Conservation (phyloP, 306 rosid species). For the Medicago lupulina region DNA sequence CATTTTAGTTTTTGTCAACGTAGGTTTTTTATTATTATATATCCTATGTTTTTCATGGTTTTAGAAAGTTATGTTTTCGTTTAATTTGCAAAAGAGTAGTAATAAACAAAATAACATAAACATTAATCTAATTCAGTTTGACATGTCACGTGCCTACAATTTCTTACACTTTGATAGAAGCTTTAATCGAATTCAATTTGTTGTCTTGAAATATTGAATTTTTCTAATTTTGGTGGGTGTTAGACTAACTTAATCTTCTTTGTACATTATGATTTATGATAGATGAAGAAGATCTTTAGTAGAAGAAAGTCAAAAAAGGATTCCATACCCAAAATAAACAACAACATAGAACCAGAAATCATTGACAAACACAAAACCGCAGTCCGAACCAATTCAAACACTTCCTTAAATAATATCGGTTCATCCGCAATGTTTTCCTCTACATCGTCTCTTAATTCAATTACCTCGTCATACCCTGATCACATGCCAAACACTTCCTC, state of each 20-base stretch:
- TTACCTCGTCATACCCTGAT: background rate
- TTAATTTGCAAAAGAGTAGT: no score
- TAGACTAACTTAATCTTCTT: background rate
- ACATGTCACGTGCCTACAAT: no score
- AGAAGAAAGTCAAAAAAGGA: conserved; percentile 17
- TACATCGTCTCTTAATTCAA: background rate
- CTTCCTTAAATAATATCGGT: background rate
- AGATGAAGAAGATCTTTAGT: conserved; percentile 31
- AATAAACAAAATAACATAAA: no score
- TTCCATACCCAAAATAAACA: background rate
- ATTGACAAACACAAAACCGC: background rate
- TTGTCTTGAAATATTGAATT: background rate
- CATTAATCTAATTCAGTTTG: no score
- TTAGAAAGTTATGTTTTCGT: no score
- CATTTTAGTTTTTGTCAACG: no score
- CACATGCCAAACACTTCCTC: background rate
- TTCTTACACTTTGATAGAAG: background rate
- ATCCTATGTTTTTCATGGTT: no score
- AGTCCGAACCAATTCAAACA: background rate
- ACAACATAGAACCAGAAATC: background rate
- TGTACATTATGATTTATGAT: background rate
- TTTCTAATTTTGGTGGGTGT: background rate
- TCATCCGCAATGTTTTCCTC: background rate
- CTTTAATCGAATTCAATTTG: no score
- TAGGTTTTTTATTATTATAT: no score